Conservation (phyloP, 768 basidiomycete genomes). For the Lentinula sp. region DNA sequence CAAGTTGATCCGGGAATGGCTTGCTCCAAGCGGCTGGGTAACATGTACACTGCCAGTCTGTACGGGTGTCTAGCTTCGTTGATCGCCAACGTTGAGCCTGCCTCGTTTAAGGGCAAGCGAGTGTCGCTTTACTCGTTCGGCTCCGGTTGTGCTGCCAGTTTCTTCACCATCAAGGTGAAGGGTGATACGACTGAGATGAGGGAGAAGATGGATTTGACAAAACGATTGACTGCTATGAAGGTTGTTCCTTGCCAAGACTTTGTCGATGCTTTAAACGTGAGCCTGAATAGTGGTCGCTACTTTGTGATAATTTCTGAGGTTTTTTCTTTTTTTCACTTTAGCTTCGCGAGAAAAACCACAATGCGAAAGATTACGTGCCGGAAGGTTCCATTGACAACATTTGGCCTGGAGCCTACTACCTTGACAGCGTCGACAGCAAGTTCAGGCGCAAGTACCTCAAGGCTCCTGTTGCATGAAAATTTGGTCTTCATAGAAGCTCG, state of each 20-base stretch:
- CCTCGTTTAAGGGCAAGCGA: conserved; percentile 72
- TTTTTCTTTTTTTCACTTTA: conserved; percentile 19
- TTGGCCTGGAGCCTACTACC: conserved; percentile 92
- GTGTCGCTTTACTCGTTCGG: conserved; percentile 96
- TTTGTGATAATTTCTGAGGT: background rate
- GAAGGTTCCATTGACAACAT: conserved; percentile 86
- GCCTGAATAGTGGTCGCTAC: conserved; percentile 17
- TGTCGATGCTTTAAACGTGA: conserved; percentile 71
- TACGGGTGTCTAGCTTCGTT: conserved; percentile 93
- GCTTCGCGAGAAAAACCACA: conserved; percentile 98
- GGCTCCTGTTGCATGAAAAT: conserved; percentile 31
- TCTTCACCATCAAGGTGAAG: conserved; percentile 85
- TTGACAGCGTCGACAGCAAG: conserved; percentile 83
- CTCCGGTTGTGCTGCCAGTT: conserved; percentile 88
- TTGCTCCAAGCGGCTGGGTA: conserved; percentile 86
- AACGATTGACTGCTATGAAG: conserved; percentile 77
- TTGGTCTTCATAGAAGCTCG: background rate
- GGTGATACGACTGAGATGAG: conserved; percentile 82
- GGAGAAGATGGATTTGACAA: conserved; percentile 74
- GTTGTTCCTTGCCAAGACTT: conserved; percentile 92
- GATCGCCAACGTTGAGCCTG: conserved; percentile 64
- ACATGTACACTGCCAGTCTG: conserved; percentile 97
- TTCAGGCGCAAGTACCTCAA: conserved; percentile 84
- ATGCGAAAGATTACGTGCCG: conserved; percentile 78
- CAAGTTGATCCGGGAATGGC: conserved; percentile 81